These are phyloP conservation scores for Spathaspora sp. DNA, from an alignment of 1,139 yeast genomes.

Conservation along the genomic window DNA sequence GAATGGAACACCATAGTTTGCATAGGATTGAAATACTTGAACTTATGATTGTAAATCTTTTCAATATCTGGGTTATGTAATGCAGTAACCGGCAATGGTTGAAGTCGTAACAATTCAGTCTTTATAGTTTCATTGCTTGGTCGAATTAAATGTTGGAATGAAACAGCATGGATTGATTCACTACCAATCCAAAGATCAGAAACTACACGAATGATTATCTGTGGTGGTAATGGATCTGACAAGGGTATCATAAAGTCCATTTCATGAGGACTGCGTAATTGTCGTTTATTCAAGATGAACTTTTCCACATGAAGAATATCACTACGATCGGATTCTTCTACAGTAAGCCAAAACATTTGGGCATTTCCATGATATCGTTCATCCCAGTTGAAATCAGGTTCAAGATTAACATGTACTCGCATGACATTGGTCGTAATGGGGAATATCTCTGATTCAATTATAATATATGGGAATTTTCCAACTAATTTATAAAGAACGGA, in stretches of 20 bases:
- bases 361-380: conserved; percentile 75
- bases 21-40: conserved; percentile 95
- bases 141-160: conserved; percentile 85
- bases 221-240: conserved; percentile 85
- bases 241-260: conserved; percentile 92
- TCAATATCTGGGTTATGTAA: conserved; percentile 70
- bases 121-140: conserved; percentile 87
- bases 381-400: conserved; percentile 86
- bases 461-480: conserved; percentile 71
- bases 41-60: conserved; percentile 60
- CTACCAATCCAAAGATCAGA: conserved; percentile 92
- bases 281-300: conserved; percentile 63
- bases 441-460: conserved; percentile 77
- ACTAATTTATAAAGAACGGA: conserved; percentile 56
- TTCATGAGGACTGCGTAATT: conserved; percentile 59
- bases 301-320: conserved; percentile 81
- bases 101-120: conserved; percentile 74
- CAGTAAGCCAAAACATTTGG: conserved; percentile 89
- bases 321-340: conserved; percentile 79
- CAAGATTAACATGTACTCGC: conserved; percentile 69
- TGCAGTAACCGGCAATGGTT: conserved; percentile 85
- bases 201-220: conserved; percentile 71
- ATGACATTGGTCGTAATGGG: conserved; percentile 88
- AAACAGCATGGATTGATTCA: conserved; percentile 72
- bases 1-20: conserved; percentile 97